Evolutionary conservation across 176 grass and related monocot species (phyloP).

Genomic region (Carex cristatella): DNA sequence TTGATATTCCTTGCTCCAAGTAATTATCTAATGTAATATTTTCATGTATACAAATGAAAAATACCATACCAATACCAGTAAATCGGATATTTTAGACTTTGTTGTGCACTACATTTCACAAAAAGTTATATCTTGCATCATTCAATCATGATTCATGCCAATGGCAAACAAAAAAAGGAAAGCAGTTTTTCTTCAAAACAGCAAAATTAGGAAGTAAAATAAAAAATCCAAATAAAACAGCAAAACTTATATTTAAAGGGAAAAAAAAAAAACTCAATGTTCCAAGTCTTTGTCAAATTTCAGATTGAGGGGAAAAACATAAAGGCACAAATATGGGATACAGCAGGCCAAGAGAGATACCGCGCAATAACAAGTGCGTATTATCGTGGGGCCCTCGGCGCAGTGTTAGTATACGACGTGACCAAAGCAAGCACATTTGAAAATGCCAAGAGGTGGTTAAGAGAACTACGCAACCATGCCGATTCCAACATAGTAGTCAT

Average conservation of each 20-base stretch:
- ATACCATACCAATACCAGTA: neutral
- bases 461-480: slow-evolving; percentile 62
- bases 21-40: neutral
- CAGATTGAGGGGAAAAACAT: slow-evolving; percentile 63
- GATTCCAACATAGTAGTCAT: slow-evolving; percentile 54
- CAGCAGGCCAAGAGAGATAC: slow-evolving; percentile 65
- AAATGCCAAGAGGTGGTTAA: slow-evolving; percentile 61
- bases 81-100: neutral
- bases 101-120: neutral
- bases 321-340: slow-evolving; percentile 79
- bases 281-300: neutral
- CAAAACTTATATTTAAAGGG: neutral
- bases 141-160: neutral
- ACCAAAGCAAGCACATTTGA: slow-evolving; percentile 56
- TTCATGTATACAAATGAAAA: neutral
- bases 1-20: neutral
- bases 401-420: slow-evolving; percentile 71
- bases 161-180: neutral
- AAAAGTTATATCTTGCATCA: neutral
- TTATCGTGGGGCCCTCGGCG: slow-evolving; percentile 67
- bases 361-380: slow-evolving; percentile 76
- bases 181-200: neutral
- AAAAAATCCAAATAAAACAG: neutral
- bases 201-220: neutral
- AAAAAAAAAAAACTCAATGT: neutral